Base-by-base conservation (phyloP, 2,329 filamentous ascomycete species). In the Pseudogymnoascus sp. region DNA sequence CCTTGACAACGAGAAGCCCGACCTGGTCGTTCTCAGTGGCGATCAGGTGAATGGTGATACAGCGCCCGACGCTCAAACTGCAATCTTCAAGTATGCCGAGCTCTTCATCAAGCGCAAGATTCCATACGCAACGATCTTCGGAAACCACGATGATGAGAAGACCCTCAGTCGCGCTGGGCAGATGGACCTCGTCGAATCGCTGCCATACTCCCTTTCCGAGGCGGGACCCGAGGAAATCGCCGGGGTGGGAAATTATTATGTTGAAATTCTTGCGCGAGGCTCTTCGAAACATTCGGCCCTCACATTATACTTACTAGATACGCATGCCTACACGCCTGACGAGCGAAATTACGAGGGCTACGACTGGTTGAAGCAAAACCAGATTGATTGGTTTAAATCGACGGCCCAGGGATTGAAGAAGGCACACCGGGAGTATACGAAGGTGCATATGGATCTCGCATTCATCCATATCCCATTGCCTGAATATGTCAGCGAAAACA, bases 391-490 rank as follows among this genome's bases (percentile, higher is more conserved):
- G 94, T 99, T 99, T 79, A 87, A 85, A 67, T 82, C 84, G 66
- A 96, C 90, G 0, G 87, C 90, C 0, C 80, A 87, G 63, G 77
- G 84, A 10, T 77, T 97, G 55, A 91, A 91, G 76, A 85, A 87
- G 70, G 84, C 85, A 64, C 92, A 96, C 73, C 83, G 84, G 65
- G 86, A 91, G 69, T 99, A 97, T 75, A 91, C 89, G 0, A 90
- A 94, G 71, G 89, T 92, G 60, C 94, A 97, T 73, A 90, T 99
- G 83, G 90, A 99, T 72, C 84, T 97, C 74, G 91, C 94, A 0
- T 99, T 99, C 72, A 95, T 99, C 65, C 94, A 99, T 73, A 99
- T 99, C 62, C 94, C 94, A 0, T 79, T 99, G 2, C 92, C 94
- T 0, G 94, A 99, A 74, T 97, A 97, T 71, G 80, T 83, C 39